Percentiles rank a stretch among this genome's conserved stretches.
Conservation (phyloP, 352 stramenopile species). For the Phytophthora ramorum region DNA sequence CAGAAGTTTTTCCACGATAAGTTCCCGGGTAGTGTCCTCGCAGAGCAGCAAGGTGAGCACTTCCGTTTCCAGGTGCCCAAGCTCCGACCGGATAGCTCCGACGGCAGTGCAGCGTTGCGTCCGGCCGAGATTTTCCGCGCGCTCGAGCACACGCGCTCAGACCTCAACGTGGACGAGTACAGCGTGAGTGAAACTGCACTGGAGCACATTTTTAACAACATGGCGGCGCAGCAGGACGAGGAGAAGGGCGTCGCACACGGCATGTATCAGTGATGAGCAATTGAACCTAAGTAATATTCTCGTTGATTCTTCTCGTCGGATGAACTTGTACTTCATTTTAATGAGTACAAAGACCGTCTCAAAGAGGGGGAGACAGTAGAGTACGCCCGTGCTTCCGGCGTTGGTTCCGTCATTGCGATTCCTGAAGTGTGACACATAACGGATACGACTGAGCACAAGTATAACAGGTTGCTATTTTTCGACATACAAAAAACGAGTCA, state of each 20-base stretch:
- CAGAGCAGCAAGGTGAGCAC: conserved; percentile 74
- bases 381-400: too few species aligned
- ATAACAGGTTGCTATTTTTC: too few species aligned
- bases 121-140: conserved; percentile 68
- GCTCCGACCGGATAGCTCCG: conserved; percentile 9
- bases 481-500: too few species aligned
- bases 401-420: too few species aligned
- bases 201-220: conserved; percentile 93
- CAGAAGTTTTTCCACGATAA: conserved; percentile 46
- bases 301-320: too few species aligned
- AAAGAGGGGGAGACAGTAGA: too few species aligned
- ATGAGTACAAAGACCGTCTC: too few species aligned
- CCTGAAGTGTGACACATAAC: too few species aligned
- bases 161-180: conserved; percentile 81
- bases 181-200: conserved; percentile 89
- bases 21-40: conserved; percentile 49
- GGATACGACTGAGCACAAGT: too few species aligned
- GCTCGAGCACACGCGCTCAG: conserved; percentile 70
- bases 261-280: conserved; percentile 10
- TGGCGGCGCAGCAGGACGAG: conserved; percentile 82
- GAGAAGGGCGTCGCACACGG: conserved; percentile 41
- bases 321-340: too few species aligned
- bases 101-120: conserved; percentile 28
- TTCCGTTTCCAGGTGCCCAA: conserved; percentile 82
- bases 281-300: too few species aligned